Base-by-base conservation (phyloP, 495 filamentous ascomycete species). In the Aspergillus sparsus region DNA sequence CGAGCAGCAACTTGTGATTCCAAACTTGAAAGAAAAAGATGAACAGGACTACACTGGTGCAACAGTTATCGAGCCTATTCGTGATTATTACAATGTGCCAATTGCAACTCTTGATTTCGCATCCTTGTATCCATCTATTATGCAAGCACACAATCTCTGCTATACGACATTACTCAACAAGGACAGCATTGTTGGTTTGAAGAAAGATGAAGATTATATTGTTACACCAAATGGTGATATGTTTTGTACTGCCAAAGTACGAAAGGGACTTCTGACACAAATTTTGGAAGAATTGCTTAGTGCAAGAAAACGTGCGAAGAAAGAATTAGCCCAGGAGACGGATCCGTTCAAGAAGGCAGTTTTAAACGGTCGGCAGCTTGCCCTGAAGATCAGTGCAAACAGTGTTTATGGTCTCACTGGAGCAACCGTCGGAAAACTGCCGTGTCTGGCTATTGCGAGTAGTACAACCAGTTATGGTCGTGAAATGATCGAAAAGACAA, bases 71-170 rank as follows among this genome's bases (percentile, higher is more conserved):
- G 95, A 98, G 65, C 94, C 94, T 8, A 87, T 84, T 34, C 85
- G 91, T 72, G 93, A 90, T 27, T 98, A 93, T 74, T 97, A 99
- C 66, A 84, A 89, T 62, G 90, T 95, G 11, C 94, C 94, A 5
- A 89, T 99, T 62, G 95, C 95, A 6, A 99, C 94, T 0, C 88
- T 99, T 8, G 94, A 99, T 90, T 99, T 99, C 66, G 95, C 94
- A 15, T 97, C 92, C 6, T 86, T 99, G 61, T 99, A 99, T 68
- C 94, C 94, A 10, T 97, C 92, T 73, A 98, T 99, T 70, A 99
- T 99, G 70, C 93, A 97, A 74, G 94, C 94, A 0, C 94, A 99
- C 73, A 99, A 99, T 62, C 84, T 99, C 32, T 99, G 94, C 72
- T 99, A 99, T 77, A 99, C 94, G 0, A 99, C 94, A 0, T 78